phyloP scores from a whole-genome alignment of 2,329 filamentous ascomycete species.

The Capronia epimyces region DNA sequence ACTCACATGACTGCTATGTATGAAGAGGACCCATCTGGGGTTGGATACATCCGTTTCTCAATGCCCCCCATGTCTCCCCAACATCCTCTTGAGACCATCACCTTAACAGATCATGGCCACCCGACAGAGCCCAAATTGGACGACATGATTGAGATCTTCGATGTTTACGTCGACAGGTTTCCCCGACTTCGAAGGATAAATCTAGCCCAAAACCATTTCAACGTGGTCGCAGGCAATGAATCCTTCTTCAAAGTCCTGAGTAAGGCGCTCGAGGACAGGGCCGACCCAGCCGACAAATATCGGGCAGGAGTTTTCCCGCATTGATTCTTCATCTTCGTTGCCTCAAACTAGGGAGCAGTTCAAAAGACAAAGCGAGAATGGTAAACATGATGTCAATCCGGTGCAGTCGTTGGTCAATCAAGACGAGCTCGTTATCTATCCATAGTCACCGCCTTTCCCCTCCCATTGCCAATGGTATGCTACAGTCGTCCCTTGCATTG shows the following conservation, averaged over 20 bases:
- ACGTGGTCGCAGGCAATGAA: neutral
- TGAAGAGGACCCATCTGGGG: neutral
- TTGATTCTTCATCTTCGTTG: neutral
- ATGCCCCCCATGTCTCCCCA: neutral
- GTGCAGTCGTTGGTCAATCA: neutral
- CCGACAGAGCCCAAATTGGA: neutral
- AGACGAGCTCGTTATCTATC: neutral
- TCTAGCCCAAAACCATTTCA: neutral
- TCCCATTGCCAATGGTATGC: neutral
- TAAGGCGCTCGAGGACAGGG: slow-evolving; percentile 6
- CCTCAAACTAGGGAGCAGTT: neutral
- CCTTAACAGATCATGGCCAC: neutral
- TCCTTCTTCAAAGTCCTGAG: neutral
- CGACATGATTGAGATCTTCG: neutral
- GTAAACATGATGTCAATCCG: neutral
- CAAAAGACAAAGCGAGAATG: neutral
- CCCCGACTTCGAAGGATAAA: slow-evolving; percentile 12
- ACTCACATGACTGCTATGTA: neutral
- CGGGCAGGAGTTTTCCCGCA: slow-evolving; percentile 12
- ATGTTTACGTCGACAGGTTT: slow-evolving; percentile 5
- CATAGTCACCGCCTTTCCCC: neutral
- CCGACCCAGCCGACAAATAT: neutral
- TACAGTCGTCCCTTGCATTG: slow-evolving; percentile 1
- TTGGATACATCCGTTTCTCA: neutral
- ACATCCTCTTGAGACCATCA: neutral